Percentiles rank a stretch among this genome's conserved stretches.
Conservation (phyloP, 305 asterid genomes). For the Ilex paraguariensis region DNA sequence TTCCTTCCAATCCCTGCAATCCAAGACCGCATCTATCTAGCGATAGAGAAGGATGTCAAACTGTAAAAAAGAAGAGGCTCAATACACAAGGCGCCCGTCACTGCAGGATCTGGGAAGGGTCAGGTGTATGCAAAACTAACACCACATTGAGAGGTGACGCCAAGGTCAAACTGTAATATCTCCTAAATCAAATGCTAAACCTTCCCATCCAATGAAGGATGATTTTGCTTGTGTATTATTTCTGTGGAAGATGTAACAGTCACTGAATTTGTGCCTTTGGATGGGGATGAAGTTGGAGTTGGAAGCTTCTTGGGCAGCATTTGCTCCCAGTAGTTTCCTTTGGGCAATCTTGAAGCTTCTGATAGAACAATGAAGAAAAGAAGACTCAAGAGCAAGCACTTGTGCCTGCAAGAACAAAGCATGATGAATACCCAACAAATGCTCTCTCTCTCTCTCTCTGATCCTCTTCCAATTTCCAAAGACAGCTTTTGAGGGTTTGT, state of each 20-base stretch:
- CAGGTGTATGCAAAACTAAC: background rate
- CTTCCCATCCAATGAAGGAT: constrained; percentile 49
- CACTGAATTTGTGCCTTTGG: constrained; percentile 65
- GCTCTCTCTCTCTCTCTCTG: background rate
- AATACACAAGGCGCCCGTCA: no score
- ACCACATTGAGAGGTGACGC: background rate
- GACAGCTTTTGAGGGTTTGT: constrained; percentile 21
- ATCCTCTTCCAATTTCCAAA: constrained; percentile 18
- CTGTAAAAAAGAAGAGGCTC: no score
- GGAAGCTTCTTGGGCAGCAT: constrained; percentile 93
- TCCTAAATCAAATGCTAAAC: constrained; percentile 25
- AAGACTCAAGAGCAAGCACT: constrained; percentile 32
- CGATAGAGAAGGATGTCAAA: background rate
- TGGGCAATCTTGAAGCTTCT: constrained; percentile 66
- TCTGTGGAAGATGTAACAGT: constrained; percentile 27
- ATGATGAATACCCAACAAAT: constrained; percentile 19
- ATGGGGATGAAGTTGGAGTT: constrained; percentile 75
- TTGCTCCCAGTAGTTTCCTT: constrained; percentile 59
- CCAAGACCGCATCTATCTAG: background rate
- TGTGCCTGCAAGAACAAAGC: constrained; percentile 39
- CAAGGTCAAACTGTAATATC: no score
- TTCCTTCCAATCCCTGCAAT: background rate
- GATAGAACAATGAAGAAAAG: constrained; percentile 51
- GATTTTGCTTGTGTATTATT: constrained; percentile 27
- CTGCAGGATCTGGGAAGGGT: no score